Conservation (phyloP, 805 yeast genomes). For the Suhomyces tanzawaensis region DNA sequence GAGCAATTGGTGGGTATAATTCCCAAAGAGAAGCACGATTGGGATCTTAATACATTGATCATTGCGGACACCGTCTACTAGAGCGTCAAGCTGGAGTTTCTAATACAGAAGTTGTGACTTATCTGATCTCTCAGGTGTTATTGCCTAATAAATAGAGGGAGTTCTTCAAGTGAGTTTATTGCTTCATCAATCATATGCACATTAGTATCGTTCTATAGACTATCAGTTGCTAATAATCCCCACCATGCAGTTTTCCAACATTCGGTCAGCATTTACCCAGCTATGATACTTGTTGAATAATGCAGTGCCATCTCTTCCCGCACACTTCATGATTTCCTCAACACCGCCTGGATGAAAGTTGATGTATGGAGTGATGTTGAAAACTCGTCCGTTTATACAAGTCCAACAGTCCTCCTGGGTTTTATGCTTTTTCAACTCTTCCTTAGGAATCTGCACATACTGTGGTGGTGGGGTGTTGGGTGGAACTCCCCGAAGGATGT, state of each 20-base stretch:
- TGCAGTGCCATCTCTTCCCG: conserved; percentile 80
- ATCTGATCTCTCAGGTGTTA: too few species aligned
- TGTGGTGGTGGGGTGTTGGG: conserved; percentile 53
- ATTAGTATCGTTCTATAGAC: too few species aligned
- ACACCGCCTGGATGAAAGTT: conserved; percentile 93
- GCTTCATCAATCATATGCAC: too few species aligned
- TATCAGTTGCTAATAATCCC: conserved; percentile 55
- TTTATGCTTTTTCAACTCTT: conserved; percentile 60
- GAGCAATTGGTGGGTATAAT: conserved; percentile 57
- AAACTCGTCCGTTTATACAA: conserved; percentile 72
- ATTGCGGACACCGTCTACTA: conserved; percentile 27
- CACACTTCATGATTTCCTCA: conserved; percentile 69
- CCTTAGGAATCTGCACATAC: conserved; percentile 48
- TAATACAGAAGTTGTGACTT: too few species aligned
- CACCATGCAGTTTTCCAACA: conserved; percentile 73
- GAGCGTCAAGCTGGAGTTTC: too few species aligned
- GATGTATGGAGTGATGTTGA: conserved; percentile 81
- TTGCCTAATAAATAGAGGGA: too few species aligned
- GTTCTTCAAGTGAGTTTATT: too few species aligned
- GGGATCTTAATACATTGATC: conserved; percentile 53
- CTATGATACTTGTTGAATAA: conserved; percentile 68
- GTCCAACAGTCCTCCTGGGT: conserved; percentile 81
- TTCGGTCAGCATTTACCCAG: conserved; percentile 81
- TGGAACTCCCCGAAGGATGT: conserved; percentile 52
- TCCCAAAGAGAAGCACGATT: conserved; percentile 66